These are phyloP conservation scores for Falciphora oryzae DNA, from an alignment of 2,329 filamentous ascomycete species.

Conservation along the genomic window DNA sequence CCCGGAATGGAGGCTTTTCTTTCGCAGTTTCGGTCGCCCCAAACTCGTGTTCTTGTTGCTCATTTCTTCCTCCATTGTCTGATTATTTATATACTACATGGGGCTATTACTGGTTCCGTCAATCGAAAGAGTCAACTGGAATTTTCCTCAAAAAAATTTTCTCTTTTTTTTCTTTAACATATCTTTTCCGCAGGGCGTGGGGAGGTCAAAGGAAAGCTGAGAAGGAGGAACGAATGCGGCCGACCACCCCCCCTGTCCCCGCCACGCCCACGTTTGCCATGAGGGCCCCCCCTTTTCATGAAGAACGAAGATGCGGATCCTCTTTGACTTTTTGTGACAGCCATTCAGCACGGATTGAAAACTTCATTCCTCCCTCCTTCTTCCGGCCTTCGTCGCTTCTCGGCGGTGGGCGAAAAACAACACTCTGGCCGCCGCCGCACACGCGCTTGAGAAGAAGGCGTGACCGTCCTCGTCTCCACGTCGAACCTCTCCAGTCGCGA, in stretches of 20 bases:
- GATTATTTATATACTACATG: too few species aligned
- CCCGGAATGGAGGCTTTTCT: slow-evolving; percentile 3
- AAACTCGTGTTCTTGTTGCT: not conserved
- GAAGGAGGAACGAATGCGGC: too few species aligned
- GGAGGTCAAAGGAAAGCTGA: too few species aligned
- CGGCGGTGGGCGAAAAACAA: not conserved
- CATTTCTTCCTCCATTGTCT: not conserved
- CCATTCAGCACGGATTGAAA: not conserved
- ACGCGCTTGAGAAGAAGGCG: not conserved
- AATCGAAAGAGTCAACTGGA: too few species aligned
- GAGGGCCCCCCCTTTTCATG: not conserved
- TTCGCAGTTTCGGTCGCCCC: not conserved
- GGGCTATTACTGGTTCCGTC: too few species aligned
- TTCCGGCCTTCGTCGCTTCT: not conserved
- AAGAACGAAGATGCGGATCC: not conserved
- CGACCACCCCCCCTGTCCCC: too few species aligned
- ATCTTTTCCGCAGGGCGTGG: too few species aligned
- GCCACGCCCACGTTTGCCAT: too few species aligned
- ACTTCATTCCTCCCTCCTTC: not conserved
- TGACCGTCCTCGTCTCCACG: not conserved
- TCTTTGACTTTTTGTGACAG: not conserved
- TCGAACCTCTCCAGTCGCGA: not conserved
- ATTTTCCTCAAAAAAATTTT: too few species aligned
- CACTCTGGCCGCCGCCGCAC: not conserved
- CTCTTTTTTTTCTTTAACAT: too few species aligned